Evolutionary conservation across 805 yeast species (phyloP).

Genomic region (Metschnikowia lachancei): DNA sequence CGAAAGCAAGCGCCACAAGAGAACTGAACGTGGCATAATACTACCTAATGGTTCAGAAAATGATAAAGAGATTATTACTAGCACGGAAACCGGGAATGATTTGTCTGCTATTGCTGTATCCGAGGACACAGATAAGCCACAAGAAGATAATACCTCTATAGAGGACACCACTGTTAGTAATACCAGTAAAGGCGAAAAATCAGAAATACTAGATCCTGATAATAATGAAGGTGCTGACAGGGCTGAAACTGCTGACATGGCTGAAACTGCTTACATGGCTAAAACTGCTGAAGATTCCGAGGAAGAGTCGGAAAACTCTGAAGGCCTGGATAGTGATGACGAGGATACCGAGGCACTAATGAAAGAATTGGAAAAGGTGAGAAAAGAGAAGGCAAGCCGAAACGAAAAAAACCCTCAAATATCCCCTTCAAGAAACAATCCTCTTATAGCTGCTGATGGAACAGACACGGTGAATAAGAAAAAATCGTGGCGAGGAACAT

Average conservation of each 20-base stretch:
- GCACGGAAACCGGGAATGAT: neutral
- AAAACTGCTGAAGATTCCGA: neutral
- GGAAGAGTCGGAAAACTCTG: neutral
- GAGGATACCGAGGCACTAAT: conserved; percentile 20
- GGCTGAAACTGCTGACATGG: too few species aligned
- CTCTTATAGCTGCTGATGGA: neutral
- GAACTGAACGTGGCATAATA: neutral
- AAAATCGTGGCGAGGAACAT: conserved; percentile 30
- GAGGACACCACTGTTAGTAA: neutral
- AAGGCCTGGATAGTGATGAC: conserved; percentile 8
- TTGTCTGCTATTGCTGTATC: neutral
- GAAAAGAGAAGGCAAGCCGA: conserved; percentile 15
- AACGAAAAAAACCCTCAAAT: conserved; percentile 4
- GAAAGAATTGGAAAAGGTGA: conserved; percentile 21
- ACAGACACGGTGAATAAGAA: conserved; percentile 16
- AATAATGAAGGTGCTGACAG: neutral
- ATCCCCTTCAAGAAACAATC: conserved; percentile 1
- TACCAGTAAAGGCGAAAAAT: neutral
- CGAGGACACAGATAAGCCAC: neutral
- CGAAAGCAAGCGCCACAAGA: conserved; percentile 7
- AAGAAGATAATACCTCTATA: neutral
- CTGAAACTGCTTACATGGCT: too few species aligned
- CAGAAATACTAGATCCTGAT: neutral
- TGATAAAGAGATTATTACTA: neutral
- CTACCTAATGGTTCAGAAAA: neutral